Percentiles rank a stretch among this genome's conserved stretches.
These are phyloP conservation scores for Cryptococcus deneoformans DNA, from an alignment of 1,284 basidiomycete genomes.

Conservation along the genomic window DNA sequence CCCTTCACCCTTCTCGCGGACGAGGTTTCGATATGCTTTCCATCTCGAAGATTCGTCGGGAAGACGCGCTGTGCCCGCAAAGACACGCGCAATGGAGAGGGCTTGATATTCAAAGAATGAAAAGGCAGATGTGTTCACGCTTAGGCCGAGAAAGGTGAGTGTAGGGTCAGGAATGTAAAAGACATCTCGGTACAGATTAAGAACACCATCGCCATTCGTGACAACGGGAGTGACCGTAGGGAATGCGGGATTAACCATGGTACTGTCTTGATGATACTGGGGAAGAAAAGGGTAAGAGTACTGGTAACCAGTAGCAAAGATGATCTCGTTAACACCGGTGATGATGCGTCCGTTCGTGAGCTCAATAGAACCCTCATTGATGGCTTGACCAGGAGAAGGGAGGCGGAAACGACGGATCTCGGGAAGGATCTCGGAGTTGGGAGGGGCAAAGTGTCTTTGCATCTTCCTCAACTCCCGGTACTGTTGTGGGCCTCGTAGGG, in stretches of 20 bases:
- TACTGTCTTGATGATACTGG: conserved; percentile 49
- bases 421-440: conserved; percentile 38
- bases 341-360: conserved; percentile 51
- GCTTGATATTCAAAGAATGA: conserved; percentile 39
- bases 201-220: conserved; percentile 54
- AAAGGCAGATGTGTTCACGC: conserved; percentile 34
- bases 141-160: conserved; percentile 47
- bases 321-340: conserved; percentile 49
- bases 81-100: conserved; percentile 29
- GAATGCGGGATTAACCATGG: conserved; percentile 20
- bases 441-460: conserved; percentile 32
- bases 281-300: conserved; percentile 56
- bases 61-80: conserved; percentile 22
- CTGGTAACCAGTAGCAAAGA: conserved; percentile 55
- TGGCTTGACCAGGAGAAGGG: conserved; percentile 7
- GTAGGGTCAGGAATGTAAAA: conserved; percentile 58
- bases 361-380: conserved; percentile 47
- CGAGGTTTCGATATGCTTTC: conserved; percentile 13
- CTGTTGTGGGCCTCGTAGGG: conserved; percentile 18
- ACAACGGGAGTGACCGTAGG: conserved; percentile 36
- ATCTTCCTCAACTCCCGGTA: conserved; percentile 37
- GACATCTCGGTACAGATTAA: conserved; percentile 53
- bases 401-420: conserved; percentile 46
- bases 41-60: conserved; percentile 13
- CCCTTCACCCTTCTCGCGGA: conserved; percentile 19